Conservation (phyloP, 1,284 basidiomycete species). For the Sporisorium scitamineum region DNA sequence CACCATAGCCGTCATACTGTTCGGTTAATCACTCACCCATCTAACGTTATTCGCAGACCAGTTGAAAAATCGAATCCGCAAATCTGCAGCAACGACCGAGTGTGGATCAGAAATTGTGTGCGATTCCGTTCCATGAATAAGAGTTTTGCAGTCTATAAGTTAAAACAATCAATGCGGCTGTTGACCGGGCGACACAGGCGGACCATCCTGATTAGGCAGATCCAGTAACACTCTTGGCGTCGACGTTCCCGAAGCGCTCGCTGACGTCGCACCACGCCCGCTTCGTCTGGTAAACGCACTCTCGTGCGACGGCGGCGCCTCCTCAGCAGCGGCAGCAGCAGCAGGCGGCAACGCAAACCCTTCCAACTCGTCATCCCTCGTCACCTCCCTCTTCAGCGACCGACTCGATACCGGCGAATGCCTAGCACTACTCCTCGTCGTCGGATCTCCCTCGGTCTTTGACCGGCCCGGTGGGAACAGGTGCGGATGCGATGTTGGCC, state of each 20-base stretch:
- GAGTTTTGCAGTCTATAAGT: neutral
- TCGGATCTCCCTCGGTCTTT: neutral
- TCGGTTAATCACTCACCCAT: constrained; percentile 5
- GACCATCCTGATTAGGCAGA: constrained; percentile 18
- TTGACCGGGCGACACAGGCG: constrained; percentile 25
- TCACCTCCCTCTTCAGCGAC: constrained; percentile 5
- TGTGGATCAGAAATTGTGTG: too few relatives aligned
- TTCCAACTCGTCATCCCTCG: constrained; percentile 20
- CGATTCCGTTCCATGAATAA: neutral
- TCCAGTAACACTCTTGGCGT: constrained; percentile 27
- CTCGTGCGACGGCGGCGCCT: neutral
- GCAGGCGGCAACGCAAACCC: constrained; percentile 15
- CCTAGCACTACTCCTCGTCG: neutral
- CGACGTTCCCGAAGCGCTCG: constrained; percentile 3
- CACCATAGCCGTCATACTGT: constrained; percentile 18
- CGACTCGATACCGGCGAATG: constrained; percentile 3
- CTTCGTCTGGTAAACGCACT: neutral
- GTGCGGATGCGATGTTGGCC: constrained; percentile 47
- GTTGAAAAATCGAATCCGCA: too few relatives aligned
- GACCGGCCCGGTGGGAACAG: constrained; percentile 27
- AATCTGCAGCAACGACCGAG: too few relatives aligned
- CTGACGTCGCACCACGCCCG: neutral
- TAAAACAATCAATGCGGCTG: neutral
- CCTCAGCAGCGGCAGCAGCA: neutral
- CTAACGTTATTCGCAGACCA: too few relatives aligned